phyloP scores from a whole-genome alignment of 495 filamentous ascomycete species.

The Aspergillus sclerotioniger region DNA sequence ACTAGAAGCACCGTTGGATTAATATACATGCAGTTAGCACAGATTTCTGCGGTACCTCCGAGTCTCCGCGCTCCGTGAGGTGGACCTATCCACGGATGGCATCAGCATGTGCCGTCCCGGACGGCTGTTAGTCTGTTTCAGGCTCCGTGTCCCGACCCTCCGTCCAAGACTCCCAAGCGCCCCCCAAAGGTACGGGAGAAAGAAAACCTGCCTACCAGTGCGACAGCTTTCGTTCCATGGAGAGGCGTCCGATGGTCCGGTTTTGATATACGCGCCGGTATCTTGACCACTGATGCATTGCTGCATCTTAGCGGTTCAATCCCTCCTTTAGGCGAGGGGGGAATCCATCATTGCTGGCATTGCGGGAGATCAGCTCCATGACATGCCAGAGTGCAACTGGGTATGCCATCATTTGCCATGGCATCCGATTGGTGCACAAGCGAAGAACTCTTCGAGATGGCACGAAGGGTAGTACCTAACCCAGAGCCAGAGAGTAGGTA shows the following conservation, averaged over 20 bases:
- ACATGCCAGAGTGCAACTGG: background rate
- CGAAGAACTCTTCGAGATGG: background rate
- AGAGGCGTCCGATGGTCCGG: background rate
- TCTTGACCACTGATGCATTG: background rate
- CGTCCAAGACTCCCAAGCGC: background rate
- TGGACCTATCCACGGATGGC: constrained; percentile 15
- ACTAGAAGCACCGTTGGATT: background rate
- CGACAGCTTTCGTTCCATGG: constrained; percentile 6
- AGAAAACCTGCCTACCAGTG: background rate
- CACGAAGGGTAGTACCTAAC: background rate
- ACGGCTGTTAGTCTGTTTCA: constrained; percentile 21
- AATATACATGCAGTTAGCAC: background rate
- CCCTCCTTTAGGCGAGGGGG: background rate
- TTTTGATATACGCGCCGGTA: background rate
- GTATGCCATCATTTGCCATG: background rate
- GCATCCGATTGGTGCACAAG: background rate
- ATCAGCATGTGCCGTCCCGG: constrained; percentile 25
- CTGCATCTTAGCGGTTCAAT: background rate
- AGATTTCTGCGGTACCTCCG: constrained; percentile 7
- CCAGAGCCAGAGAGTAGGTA: background rate
- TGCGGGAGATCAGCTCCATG: background rate
- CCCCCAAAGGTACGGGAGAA: constrained; percentile 1
- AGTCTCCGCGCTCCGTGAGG: constrained; percentile 5
- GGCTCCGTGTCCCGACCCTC: constrained; percentile 12
- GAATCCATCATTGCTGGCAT: background rate